These are phyloP conservation scores for Leavenworthia alabamica DNA, from an alignment of 345 rosid genomes.

Conservation along the genomic window DNA sequence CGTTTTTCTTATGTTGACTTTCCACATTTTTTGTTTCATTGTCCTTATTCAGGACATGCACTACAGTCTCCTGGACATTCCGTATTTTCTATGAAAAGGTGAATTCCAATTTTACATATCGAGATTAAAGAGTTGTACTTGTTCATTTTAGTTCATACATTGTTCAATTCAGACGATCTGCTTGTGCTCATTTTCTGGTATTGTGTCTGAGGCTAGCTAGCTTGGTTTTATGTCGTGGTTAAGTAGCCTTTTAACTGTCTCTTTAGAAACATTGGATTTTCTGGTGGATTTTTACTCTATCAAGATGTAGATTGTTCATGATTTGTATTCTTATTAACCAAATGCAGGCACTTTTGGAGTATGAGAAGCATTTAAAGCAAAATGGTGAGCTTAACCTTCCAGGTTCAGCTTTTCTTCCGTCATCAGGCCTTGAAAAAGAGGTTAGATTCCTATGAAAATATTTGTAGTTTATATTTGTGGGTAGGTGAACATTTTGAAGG, in stretches of 20 bases:
- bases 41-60: constrained; percentile 66
- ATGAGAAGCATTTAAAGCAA: constrained; percentile 62
- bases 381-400: constrained; percentile 76
- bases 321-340: constrained; percentile 17
- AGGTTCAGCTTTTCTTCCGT: constrained; percentile 44
- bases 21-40: neutral
- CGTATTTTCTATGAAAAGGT: constrained; percentile 97
- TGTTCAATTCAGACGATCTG: neutral
- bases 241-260: neutral
- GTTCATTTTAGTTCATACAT: neutral
- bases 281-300: neutral
- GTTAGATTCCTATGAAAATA: constrained; percentile 25
- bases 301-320: neutral
- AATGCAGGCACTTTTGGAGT: constrained; percentile 75
- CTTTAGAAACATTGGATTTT: neutral
- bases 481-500: neutral
- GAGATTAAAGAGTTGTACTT: too few species aligned
- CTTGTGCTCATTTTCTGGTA: neutral
- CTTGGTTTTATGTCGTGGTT: constrained; percentile 5
- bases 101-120: constrained; percentile 5
- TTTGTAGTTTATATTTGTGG: neutral
- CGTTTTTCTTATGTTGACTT: neutral
- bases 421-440: constrained; percentile 62
- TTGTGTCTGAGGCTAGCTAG: neutral
- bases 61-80: constrained; percentile 95